Base-by-base conservation (phyloP, 371 early-diverging fungal species). In the Mortierella sp. region DNA sequence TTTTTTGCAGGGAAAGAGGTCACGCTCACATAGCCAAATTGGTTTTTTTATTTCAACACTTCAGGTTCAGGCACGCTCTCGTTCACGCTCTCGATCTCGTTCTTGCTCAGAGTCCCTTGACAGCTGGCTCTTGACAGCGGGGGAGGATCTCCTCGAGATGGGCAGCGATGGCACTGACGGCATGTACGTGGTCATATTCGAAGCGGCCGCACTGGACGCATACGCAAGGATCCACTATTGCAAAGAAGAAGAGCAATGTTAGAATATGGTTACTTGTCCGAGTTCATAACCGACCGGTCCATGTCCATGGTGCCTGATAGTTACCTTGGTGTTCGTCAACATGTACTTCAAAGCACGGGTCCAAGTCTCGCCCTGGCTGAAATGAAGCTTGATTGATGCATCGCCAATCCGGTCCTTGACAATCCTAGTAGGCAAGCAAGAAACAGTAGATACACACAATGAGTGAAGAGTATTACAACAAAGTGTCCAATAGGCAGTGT, bases 321-420 rank as follows among this genome's bases (percentile, higher is more conserved):
- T 75, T 80, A 81, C 86, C 82, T 97, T 97, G 73, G 96, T 92
- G 82, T 98, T 92, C 59, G 96, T 94, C 61, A 98, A 89, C 86
- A 96, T 94, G 88, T 95, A 97, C 87, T 95, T 96, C 40, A 97
- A 89, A 8, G 98, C 99, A 53, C 92, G 91, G 14, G 98, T 97
- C 99, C 99, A 98, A 37, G 90, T 85, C 71, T 98, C 98, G 73
- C 96, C 96, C 75, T 95, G 95, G 69, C 94, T 96, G 87, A 97
- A 96, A 83, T 98, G 97, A 16, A 96, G 87, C 77, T 92, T 88
- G 73, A 98, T 97, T 0, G 96, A 95, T 0, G 93, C 83, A 46
- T 96, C 96, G 13, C 98, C 98, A 74, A 98, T 96, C 69, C 92
- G 93, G 80, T 98, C 99, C 86, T 96, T 96, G 79, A 92, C 91